Percentiles rank a stretch among this genome's conserved stretches.
Evolutionary conservation across 106 monocot species (phyloP).

Genomic region (Phalaenopsis equestris): DNA sequence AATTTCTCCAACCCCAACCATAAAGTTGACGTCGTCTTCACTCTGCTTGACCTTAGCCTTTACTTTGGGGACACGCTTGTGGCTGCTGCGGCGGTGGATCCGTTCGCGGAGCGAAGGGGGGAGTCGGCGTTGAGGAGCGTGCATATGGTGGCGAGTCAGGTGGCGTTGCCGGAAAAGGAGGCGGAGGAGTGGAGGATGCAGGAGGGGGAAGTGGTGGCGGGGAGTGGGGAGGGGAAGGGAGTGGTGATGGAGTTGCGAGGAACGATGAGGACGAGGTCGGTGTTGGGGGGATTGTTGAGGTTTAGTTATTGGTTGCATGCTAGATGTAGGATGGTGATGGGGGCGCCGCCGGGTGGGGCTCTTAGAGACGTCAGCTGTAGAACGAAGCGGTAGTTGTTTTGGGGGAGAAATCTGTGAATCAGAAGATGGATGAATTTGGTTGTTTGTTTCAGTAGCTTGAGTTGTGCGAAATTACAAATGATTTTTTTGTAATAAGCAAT

Average conservation of each 20-base stretch:
- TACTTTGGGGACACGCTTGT: conserved; percentile 44
- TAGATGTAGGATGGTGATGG: conserved; percentile 29
- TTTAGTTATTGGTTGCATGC: conserved; percentile 34
- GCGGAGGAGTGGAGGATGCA: conserved; percentile 31
- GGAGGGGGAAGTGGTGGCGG: neutral
- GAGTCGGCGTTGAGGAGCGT: conserved; percentile 32
- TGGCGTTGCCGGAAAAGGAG: conserved; percentile 21
- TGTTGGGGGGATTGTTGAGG: conserved; percentile 26
- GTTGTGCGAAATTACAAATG: too few species aligned
- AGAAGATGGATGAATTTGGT: too few species aligned
- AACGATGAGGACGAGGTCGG: conserved; percentile 31
- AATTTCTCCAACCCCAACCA: conserved; percentile 75
- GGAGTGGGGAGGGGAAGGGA: neutral
- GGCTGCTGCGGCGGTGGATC: conserved; percentile 38
- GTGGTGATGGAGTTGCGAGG: conserved; percentile 32
- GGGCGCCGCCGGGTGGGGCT: conserved; percentile 48
- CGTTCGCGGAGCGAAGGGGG: conserved; percentile 31
- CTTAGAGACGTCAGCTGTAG: conserved; percentile 28
- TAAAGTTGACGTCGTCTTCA: conserved; percentile 42
- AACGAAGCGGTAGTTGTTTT: conserved; percentile 17
- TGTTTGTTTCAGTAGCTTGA: too few species aligned
- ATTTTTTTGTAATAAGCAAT: too few species aligned
- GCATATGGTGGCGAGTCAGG: conserved; percentile 53
- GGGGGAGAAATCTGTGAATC: too few species aligned
- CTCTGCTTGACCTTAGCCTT: conserved; percentile 39